Conservation (phyloP, 2,329 filamentous ascomycete species). For the Colletotrichum echinochloae region DNA sequence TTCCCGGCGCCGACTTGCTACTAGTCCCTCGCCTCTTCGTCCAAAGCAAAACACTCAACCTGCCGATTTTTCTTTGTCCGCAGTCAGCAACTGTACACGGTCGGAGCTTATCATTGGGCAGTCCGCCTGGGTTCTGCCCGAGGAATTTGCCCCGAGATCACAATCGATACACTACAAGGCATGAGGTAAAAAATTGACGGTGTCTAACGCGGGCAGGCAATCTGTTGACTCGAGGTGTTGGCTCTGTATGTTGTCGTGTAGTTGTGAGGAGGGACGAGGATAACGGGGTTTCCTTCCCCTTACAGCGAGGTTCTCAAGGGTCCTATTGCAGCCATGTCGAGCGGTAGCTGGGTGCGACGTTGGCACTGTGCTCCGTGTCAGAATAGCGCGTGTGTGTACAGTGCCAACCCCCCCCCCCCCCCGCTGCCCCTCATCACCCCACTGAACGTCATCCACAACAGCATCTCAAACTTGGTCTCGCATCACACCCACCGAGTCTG, state of each 20-base stretch:
- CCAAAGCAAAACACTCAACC: background rate
- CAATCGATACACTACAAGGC: background rate
- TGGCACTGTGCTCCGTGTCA: background rate
- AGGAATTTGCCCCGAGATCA: background rate
- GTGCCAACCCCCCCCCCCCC: background rate
- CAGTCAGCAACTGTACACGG: background rate
- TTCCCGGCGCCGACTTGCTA: background rate
- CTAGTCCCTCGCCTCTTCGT: background rate
- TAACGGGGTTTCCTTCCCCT: constrained; percentile 1
- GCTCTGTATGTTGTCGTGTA: background rate
- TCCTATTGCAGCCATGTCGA: background rate
- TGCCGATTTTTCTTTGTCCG: background rate
- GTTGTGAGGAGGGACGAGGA: background rate
- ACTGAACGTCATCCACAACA: constrained; percentile 38
- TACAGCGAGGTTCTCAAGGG: constrained; percentile 3
- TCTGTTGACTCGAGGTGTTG: background rate
- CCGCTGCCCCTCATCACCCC: constrained; percentile 38
- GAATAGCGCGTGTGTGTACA: background rate
- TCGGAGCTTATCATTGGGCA: background rate
- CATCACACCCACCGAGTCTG: constrained; percentile 7
- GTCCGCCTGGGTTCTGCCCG: background rate
- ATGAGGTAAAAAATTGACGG: background rate
- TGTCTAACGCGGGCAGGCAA: background rate
- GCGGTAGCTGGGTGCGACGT: background rate
- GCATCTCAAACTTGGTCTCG: constrained; percentile 30